Percentiles rank a stretch among this genome's conserved stretches.
Conservation (phyloP, 768 basidiomycete genomes). For the Boletus pseudo-olivaceus region DNA sequence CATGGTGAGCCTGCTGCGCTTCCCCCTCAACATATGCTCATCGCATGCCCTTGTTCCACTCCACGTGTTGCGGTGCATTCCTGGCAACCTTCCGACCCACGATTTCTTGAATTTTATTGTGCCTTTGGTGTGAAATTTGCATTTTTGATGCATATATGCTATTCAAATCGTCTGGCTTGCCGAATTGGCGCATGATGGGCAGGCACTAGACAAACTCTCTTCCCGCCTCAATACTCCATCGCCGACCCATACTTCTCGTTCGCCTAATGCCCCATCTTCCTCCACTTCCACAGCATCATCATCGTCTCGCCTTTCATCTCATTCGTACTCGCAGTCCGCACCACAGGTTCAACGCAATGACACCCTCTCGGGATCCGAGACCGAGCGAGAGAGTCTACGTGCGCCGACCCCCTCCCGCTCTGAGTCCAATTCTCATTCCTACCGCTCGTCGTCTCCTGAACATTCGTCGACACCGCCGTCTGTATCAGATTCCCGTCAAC, state of each 20-base stretch:
- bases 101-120: neutral
- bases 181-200: conserved; percentile 3
- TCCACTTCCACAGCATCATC: conserved; percentile 36
- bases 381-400: conserved; percentile 62
- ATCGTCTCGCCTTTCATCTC: conserved; percentile 35
- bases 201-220: conserved; percentile 71
- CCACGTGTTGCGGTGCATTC: conserved; percentile 31
- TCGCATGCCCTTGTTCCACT: conserved; percentile 27
- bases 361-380: conserved; percentile 73
- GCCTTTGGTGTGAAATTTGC: conserved; percentile 1
- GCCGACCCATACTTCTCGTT: conserved; percentile 41
- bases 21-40: conserved; percentile 19
- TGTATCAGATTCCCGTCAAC: conserved; percentile 21
- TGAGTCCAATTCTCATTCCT: conserved; percentile 29
- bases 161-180: neutral
- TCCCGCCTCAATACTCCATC: conserved; percentile 58
- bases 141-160: conserved; percentile 21
- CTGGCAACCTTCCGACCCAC: conserved; percentile 8
- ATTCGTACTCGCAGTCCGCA: conserved; percentile 30
- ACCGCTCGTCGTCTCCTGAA: conserved; percentile 39
- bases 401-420: conserved; percentile 31
- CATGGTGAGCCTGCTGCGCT: conserved; percentile 47
- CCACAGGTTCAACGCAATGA: conserved; percentile 29
- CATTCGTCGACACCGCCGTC: conserved; percentile 37
- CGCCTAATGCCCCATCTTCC: conserved; percentile 31